Conservation (phyloP, 75 land plant species). For the Gnetum montanum region DNA sequence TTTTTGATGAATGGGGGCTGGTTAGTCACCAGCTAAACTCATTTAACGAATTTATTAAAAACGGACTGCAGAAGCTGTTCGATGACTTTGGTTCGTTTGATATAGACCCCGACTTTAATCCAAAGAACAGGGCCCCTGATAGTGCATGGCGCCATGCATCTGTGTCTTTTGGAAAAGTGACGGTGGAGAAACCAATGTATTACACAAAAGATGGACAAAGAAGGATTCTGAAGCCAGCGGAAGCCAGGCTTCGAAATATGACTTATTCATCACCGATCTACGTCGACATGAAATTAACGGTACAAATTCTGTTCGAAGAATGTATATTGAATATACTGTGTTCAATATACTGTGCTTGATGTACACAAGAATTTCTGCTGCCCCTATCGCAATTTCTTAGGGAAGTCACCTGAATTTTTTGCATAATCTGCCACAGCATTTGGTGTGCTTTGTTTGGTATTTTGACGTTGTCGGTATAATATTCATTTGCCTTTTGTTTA, state of each 20-base stretch:
- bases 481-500: neutral
- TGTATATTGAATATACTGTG: neutral
- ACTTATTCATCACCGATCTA: constrained; percentile 60
- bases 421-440: neutral
- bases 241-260: constrained; percentile 77
- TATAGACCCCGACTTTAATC: constrained; percentile 44
- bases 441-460: neutral
- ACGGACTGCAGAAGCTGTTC: constrained; percentile 51
- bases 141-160: constrained; percentile 39
- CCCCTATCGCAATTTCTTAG: neutral
- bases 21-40: constrained; percentile 77
- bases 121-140: constrained; percentile 25
- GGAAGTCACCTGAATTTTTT: neutral
- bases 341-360: neutral
- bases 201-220: constrained; percentile 17
- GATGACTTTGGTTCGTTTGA: constrained; percentile 37
- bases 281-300: constrained; percentile 46
- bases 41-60: constrained; percentile 51
- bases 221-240: constrained; percentile 44
- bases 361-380: too few relatives aligned
- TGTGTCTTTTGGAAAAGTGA: constrained; percentile 53
- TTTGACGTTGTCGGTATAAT: neutral
- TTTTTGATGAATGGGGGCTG: constrained; percentile 57
- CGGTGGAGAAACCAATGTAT: constrained; percentile 34
- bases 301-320: constrained; percentile 3